Evolutionary conservation across 495 filamentous ascomycete species (phyloP), one percentile per base, ranked within the genome.

Genomic region (Melanomma pulvis-pyrius): DNA sequence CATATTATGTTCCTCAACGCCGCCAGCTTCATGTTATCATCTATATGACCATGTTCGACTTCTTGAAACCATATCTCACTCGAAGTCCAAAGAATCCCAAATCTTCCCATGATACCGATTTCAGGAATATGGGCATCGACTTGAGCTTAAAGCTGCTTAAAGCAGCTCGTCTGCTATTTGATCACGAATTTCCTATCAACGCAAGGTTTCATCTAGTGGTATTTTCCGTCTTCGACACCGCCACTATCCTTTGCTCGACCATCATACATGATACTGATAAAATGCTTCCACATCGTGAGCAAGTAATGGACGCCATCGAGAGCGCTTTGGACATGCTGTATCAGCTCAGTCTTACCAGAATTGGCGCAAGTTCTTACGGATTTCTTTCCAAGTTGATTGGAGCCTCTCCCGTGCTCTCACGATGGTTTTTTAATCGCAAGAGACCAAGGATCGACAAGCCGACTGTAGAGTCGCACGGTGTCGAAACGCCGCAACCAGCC

Each of bases 171-270:
- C 63, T 39, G 19, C 75, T 84, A 9, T 79, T 80, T 59, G 74
- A 82, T 11, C 74, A 73, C 30, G 60, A 81, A 11, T 76, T 73
- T 15, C 80, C 81, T 12, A 69, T 74, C 5, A 79, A 81, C 50
- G 78, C 78, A 25, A 82, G 80, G 57, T 84, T 83, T 49, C 79
- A 84, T 50, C 76, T 81, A 47, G 78, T 82, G 39, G 78, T 81
- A n/a, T 84, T 84, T 54, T 74, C 79, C 48, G 75, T 83, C 15
- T 84, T 85, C 52, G 81, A 84, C 56, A 80, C 81, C 0, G 75
- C 79, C 0, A 80, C 81, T 6, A 75, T 80, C 62, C 62, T 84
- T 34, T 82, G 80, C 65, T 82, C 82, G 2, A 81, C 79, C 0
- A 71, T 84, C n/a, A 74, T 82, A 15, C 81, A 83, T 53, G 82